A percentile compares a stretch with the other conserved stretches of the same genome.
These are phyloP conservation scores for Imleria badia DNA, from an alignment of 768 basidiomycete species.

Conservation along the genomic window DNA sequence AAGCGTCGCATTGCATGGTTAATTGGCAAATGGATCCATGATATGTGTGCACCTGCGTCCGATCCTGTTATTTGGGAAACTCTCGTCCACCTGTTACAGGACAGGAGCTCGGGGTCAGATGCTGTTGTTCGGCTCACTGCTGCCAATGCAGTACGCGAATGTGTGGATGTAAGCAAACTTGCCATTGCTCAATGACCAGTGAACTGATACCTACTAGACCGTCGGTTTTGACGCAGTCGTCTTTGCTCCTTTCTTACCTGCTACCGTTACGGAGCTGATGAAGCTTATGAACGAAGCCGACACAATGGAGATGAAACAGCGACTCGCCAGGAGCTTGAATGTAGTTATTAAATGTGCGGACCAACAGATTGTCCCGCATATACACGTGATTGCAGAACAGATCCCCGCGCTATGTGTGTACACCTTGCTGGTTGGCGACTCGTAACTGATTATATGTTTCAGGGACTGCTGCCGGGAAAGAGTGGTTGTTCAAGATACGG, in stretches of 20 bases:
- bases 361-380: slow-evolving; percentile 65
- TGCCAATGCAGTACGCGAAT: slow-evolving; percentile 74
- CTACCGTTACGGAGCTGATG: slow-evolving; percentile 64
- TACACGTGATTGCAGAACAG: slow-evolving; percentile 57
- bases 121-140: slow-evolving; percentile 86
- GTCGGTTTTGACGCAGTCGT: slow-evolving; percentile 57
- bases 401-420: slow-evolving; percentile 71
- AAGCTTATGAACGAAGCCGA: slow-evolving; percentile 69
- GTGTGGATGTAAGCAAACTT: slow-evolving; percentile 71
- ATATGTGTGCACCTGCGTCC: slow-evolving; percentile 58
- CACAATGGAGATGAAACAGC: slow-evolving; percentile 72
- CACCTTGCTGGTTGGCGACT: background rate
- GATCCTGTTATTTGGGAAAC: slow-evolving; percentile 77
- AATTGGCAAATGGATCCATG: slow-evolving; percentile 84
- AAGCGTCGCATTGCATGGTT: slow-evolving; percentile 97
- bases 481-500: slow-evolving; percentile 70
- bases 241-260: slow-evolving; percentile 70
- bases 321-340: slow-evolving; percentile 69
- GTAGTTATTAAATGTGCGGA: slow-evolving; percentile 57
- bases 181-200: background rate
- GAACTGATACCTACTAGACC: slow-evolving; percentile 43
- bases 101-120: slow-evolving; percentile 70
- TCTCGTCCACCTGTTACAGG: slow-evolving; percentile 71
- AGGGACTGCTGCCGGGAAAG: slow-evolving; percentile 71
- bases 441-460: slow-evolving; percentile 10